These are phyloP conservation scores for Fusarium subglutinans DNA, from an alignment of 2,329 filamentous ascomycete genomes.

Conservation along the genomic window DNA sequence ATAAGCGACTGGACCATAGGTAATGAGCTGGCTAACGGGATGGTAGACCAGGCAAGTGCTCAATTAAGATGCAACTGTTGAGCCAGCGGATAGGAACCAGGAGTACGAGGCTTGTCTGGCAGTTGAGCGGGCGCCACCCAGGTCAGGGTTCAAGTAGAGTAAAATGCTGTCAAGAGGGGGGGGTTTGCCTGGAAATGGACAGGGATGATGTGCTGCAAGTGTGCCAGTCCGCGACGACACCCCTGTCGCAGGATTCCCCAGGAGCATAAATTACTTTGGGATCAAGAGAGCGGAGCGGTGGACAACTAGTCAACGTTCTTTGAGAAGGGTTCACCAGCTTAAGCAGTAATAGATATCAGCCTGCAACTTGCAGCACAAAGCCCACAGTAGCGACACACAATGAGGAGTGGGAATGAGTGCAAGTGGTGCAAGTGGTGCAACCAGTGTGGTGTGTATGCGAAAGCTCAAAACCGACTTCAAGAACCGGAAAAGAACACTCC, in stretches of 20 bases:
- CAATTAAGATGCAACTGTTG: conserved; percentile 24
- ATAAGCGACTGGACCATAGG: conserved; percentile 41
- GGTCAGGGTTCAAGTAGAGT: conserved; percentile 28
- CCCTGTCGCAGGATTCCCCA: conserved; percentile 35
- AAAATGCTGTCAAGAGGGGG: conserved; percentile 7
- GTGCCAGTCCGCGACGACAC: conserved; percentile 32
- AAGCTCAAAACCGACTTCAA: conserved; percentile 26
- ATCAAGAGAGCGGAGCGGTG: conserved; percentile 39
- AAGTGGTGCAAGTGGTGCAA: conserved; percentile 1
- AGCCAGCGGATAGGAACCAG: conserved; percentile 39
- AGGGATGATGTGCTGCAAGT: conserved; percentile 36
- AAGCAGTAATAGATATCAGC: conserved; percentile 5
- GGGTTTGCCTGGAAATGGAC: conserved; percentile 30
- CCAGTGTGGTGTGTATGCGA: conserved; percentile 22
- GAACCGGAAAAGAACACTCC: conserved; percentile 30
- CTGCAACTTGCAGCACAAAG: conserved; percentile 29
- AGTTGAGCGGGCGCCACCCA: conserved; percentile 33
- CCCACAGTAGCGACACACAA: conserved; percentile 18
- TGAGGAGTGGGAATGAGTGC: conserved; percentile 2
- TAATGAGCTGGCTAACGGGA: conserved; percentile 45
- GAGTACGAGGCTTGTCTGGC: conserved; percentile 40
- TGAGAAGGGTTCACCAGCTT: conserved; percentile 30
- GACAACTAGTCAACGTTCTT: conserved; percentile 29
- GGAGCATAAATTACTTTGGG: conserved; percentile 38
- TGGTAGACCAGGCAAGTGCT: conserved; percentile 37